Conservation (phyloP, 164 flowering plant species). For the Tinospora cordifolia region DNA sequence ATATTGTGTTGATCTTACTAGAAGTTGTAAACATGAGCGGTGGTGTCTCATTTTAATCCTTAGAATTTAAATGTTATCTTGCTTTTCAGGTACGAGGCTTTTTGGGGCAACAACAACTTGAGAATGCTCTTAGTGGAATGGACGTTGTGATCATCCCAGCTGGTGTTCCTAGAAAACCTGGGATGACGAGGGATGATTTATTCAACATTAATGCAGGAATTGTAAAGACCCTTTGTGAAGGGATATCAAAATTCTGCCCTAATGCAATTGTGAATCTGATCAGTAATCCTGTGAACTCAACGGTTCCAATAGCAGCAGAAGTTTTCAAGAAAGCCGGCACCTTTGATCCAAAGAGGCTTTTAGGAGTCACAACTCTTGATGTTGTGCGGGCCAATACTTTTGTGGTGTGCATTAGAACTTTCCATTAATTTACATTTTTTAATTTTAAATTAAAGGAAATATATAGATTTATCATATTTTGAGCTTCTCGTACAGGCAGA, state of each 20-base stretch:
- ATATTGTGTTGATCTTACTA: no score
- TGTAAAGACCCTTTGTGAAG: conserved; percentile 85
- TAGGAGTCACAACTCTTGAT: conserved; percentile 79
- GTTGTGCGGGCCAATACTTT: conserved; percentile 83
- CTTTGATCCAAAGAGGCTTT: conserved; percentile 57
- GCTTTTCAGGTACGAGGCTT: conserved; percentile 81
- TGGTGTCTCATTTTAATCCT: neutral
- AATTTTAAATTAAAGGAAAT: neutral
- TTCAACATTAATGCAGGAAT: conserved; percentile 98
- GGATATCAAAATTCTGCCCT: conserved; percentile 83
- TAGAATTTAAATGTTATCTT: neutral
- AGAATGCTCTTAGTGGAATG: conserved; percentile 87
- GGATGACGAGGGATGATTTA: conserved; percentile 98
- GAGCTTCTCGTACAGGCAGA: conserved; percentile 41
- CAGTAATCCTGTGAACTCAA: conserved; percentile 79
- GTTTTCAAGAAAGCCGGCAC: conserved; percentile 79
- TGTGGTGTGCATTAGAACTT: conserved; percentile 44
- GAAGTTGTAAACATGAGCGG: no score
- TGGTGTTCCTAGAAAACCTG: conserved; percentile 97
- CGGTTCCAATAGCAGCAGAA: conserved; percentile 79
- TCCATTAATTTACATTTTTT: neutral
- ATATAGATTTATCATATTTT: neutral
- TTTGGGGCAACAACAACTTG: conserved; percentile 72
- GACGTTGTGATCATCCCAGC: conserved; percentile 96
- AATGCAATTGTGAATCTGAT: conserved; percentile 61